Evolutionary conservation across 73 alveolate genomes (phyloP), one percentile per base, ranked within the genome.

Genomic region (Paramecium sexaurelia): DNA sequence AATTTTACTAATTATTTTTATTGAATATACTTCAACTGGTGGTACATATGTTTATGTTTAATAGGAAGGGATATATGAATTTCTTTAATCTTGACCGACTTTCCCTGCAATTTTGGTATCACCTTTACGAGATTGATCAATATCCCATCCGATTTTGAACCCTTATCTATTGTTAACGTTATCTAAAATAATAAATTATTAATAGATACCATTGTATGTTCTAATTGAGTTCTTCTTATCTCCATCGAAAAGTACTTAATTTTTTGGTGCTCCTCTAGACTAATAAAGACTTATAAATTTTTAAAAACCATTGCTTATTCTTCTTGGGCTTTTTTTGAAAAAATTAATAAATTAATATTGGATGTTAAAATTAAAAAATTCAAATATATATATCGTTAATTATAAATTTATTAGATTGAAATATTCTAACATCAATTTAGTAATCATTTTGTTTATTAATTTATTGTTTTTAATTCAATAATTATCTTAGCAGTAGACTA

Each of bases 241-340:
- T 22, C 90, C 90, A 19, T 78, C 90, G 20, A 10, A 78, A 20
- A 78, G 29, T 9, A 78, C 90, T 43, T 39, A 40, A 43, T 33
- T 78, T 20, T 78, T 78, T 1, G 90, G 90, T 39, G 47, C 90
- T 78, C 90, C 90, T 78, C 90, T 78, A 10, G 90, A 78, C 90
- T 78, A 78, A 22, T 73, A 45, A 78, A 41, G 51, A 78, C 86
- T 71, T 71, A 71, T 35, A 71, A 9, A 71, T 1, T 71, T 35
- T 71, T 35, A 32, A 4, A 29, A 71, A 71, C 86, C 86, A 71
- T 71, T 10, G 83, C 83, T 32, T 3, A n/a, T 29, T 61, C 83
- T 61, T 61, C 83, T 61, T n/a, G n/a, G n/a, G n/a, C 20, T 61
- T 11, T 26, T 27, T 61, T 61, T 61, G 83, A 61, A 61, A 61